A percentile compares a stretch with the other conserved stretches of the same genome.
phyloP scores from a whole-genome alignment of 352 stramenopile species.

The Phytophthora melonis region DNA sequence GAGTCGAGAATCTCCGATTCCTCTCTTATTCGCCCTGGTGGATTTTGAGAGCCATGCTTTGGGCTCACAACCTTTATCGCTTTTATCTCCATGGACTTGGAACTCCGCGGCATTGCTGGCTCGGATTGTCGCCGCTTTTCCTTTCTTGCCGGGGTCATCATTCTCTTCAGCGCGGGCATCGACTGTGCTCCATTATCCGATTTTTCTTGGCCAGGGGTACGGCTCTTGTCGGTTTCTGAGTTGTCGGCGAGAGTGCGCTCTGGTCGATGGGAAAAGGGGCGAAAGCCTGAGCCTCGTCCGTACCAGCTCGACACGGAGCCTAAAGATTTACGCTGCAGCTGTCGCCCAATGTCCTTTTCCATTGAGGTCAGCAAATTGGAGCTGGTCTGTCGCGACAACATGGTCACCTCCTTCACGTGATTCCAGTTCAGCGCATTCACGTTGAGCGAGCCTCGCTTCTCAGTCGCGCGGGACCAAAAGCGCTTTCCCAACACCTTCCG shows the following conservation, averaged over 20 bases:
- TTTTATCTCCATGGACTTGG: constrained; percentile 16
- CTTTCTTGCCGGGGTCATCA: constrained; percentile 13
- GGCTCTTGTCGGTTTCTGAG: background rate
- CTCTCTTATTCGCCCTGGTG: background rate
- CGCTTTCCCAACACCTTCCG: constrained; percentile 61
- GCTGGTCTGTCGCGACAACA: constrained; percentile 38
- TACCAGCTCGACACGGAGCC: constrained; percentile 17
- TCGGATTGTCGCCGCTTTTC: constrained; percentile 22
- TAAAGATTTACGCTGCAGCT: constrained; percentile 25
- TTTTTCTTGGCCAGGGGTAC: background rate
- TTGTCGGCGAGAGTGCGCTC: constrained; percentile 20
- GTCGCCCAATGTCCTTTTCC: constrained; percentile 40
- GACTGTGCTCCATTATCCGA: constrained; percentile 3
- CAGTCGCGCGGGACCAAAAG: constrained; percentile 64
- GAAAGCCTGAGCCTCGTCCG: constrained; percentile 22
- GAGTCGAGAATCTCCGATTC: constrained; percentile 1
- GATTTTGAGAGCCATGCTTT: constrained; percentile 7
- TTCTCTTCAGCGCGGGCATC: constrained; percentile 11
- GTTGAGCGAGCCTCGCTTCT: constrained; percentile 48
- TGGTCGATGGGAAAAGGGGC: constrained; percentile 15
- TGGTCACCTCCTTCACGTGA: constrained; percentile 41
- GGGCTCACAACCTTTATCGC: constrained; percentile 28
- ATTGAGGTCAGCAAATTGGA: constrained; percentile 41
- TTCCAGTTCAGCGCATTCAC: constrained; percentile 50
- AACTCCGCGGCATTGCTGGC: constrained; percentile 1